A percentile compares a stretch with the other conserved stretches of the same genome.
Evolutionary conservation across 2,329 filamentous ascomycete genomes (phyloP).

Genomic region (Sporothrix schenckii): DNA sequence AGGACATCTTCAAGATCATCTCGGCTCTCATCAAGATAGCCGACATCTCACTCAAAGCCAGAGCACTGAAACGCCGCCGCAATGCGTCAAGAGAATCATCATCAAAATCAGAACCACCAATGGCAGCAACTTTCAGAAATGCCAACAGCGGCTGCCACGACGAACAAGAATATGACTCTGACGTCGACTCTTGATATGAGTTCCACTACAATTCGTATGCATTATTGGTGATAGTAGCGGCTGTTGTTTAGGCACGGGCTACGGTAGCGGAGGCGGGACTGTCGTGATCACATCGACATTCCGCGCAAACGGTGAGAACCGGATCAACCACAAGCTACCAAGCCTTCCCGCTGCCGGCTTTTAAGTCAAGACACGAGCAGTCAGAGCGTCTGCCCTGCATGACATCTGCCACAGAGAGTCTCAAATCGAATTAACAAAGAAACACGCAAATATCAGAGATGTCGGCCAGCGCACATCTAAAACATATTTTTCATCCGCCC

Average conservation of each 20-base stretch:
- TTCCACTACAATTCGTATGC: conserved; percentile 30
- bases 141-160: not conserved
- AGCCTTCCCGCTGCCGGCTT: not conserved
- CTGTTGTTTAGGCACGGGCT: no score
- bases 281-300: conserved; percentile 16
- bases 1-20: conserved; percentile 3
- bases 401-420: not conserved
- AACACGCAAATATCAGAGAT: not conserved
- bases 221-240: not conserved
- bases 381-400: no score
- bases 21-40: conserved; percentile 7
- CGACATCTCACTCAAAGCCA: conserved; percentile 15
- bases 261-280: not conserved
- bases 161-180: conserved; percentile 10
- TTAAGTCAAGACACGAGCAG: no score
- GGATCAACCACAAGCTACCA: conserved; percentile 13
- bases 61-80: not conserved
- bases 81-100: not conserved
- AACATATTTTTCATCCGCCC: not conserved
- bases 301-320: conserved; percentile 8
- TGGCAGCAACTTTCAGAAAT: not conserved
- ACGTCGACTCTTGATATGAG: not conserved
- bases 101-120: not conserved
- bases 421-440: not conserved
- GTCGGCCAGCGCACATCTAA: not conserved